Evolutionary conservation across 2,329 filamentous ascomycete species (phyloP).

Genomic region (Hypoxylon sp.): DNA sequence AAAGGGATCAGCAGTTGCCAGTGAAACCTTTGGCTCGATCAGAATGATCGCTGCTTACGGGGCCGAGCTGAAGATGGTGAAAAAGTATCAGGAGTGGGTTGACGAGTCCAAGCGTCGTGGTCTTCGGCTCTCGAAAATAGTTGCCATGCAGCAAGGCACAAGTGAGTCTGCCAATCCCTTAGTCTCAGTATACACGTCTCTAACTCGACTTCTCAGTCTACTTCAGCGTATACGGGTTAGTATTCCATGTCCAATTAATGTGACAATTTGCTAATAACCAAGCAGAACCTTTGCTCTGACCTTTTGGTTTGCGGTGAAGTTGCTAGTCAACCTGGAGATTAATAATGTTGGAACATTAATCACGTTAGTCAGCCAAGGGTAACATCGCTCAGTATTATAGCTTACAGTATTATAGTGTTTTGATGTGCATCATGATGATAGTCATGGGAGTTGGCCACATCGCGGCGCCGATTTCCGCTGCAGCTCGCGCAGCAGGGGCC

Average conservation of each 20-base stretch:
- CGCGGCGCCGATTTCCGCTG: slow-evolving; percentile 64
- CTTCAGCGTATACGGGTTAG: slow-evolving; percentile 45
- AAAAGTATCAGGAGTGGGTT: slow-evolving; percentile 63
- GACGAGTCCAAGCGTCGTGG: slow-evolving; percentile 55
- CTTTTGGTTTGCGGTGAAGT: slow-evolving; percentile 45
- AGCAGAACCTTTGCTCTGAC: slow-evolving; percentile 44
- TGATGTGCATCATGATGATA: slow-evolving; percentile 67
- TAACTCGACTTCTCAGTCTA: slow-evolving; percentile 38
- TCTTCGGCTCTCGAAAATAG: slow-evolving; percentile 39
- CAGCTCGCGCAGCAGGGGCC: slow-evolving; percentile 62
- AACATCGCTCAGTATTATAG: not conserved
- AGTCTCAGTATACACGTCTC: slow-evolving; percentile 1
- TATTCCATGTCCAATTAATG: not conserved
- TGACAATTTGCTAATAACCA: slow-evolving; percentile 13
- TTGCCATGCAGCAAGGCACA: slow-evolving; percentile 43
- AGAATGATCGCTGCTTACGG: slow-evolving; percentile 70
- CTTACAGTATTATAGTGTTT: slow-evolving; percentile 46
- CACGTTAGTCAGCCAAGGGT: slow-evolving; percentile 44
- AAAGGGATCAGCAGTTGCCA: slow-evolving; percentile 65
- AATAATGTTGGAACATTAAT: slow-evolving; percentile 62
- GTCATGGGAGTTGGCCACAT: slow-evolving; percentile 63
- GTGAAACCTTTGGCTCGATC: slow-evolving; percentile 66
- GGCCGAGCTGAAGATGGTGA: slow-evolving; percentile 62
- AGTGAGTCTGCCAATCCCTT: slow-evolving; percentile 31
- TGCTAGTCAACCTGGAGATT: slow-evolving; percentile 43